Evolutionary conservation across 257 asterid genomes (phyloP), one percentile per base, ranked within the genome.

Genomic region (Cordia subcordata): DNA sequence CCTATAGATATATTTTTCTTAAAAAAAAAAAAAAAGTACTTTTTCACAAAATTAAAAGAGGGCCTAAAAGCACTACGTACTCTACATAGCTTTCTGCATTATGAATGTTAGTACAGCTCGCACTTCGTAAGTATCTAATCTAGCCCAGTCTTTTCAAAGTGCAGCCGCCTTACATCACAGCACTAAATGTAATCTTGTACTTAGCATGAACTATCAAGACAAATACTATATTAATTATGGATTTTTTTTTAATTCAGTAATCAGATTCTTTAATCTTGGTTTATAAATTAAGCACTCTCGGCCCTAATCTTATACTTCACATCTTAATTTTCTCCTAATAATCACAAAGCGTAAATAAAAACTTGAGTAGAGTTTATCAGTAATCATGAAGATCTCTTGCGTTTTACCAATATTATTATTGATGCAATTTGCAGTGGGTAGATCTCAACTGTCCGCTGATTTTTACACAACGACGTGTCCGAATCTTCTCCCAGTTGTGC

Each of bases 381-480:
- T n/a, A 15, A 16, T 33, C 52, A 86, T 76, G 91, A 65, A 57
- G n/a, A 71, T 35, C 37, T 58, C 61, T 8, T 15, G 61, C 70
- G 8, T 69, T 69, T 0, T 80, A 12, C 63, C 49, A 27, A n/a
- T n/a, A n/a, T 42, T 72, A 13, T 40, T 70, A 5, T 57, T 82
- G 76, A 39, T 81, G 51, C 38, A 1, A 53, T 73, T 77, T 42
- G 69, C 53, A 47, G 68, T 39, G 14, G 84, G 68, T 39, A 72
- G 84, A 66, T 82, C 85, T 65, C 92, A 86, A 60, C 68, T 89
- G 55, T 72, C 63, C 42, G 44, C 68, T 14, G 74, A 82, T 72
- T 89, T 71, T 54, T 89, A 86, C 70, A 23, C 86, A 11, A 66
- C 55, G 47, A 64, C 70, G 15, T 89, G 97, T 63, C 92, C 97